These are phyloP conservation scores for Lophiostoma macrostomum DNA, from an alignment of 495 filamentous ascomycete species.

Conservation along the genomic window DNA sequence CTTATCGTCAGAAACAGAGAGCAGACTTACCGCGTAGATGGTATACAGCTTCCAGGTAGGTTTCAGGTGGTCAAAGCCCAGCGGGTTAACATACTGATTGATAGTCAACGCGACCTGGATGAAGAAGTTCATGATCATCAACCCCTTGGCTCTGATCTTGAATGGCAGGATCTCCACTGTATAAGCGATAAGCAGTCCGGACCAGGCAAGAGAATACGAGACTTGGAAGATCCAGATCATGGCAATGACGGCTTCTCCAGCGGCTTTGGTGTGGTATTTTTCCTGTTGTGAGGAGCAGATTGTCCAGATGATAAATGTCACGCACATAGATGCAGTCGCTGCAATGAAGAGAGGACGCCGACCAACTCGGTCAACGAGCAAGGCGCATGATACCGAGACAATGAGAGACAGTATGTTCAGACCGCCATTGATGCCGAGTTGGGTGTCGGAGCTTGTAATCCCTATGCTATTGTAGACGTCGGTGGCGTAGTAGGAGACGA, in stretches of 20 bases:
- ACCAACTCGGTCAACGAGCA: conserved; percentile 31
- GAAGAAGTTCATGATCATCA: conserved; percentile 62
- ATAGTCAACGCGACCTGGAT: conserved; percentile 55
- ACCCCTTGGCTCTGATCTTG: conserved; percentile 66
- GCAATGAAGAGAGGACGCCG: conserved; percentile 32
- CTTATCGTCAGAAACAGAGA: conserved; percentile 10
- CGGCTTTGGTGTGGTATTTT: conserved; percentile 19
- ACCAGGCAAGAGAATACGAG: conserved; percentile 35
- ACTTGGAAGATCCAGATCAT: conserved; percentile 39
- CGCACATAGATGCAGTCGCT: conserved; percentile 24
- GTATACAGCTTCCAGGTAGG: conserved; percentile 38
- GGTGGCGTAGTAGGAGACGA: conserved; percentile 33
- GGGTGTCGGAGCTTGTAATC: conserved; percentile 31
- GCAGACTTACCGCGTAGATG: conserved; percentile 34
- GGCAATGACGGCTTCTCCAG: conserved; percentile 30
- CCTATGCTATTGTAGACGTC: conserved; percentile 37
- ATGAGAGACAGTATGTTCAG: conserved; percentile 29
- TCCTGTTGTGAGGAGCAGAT: conserved; percentile 33
- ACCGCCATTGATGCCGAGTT: conserved; percentile 31
- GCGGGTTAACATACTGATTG: conserved; percentile 49
- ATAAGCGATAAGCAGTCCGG: conserved; percentile 56
- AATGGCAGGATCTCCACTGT: conserved; percentile 65
- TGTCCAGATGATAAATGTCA: conserved; percentile 35
- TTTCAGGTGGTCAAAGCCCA: conserved; percentile 32
- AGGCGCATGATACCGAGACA: conserved; percentile 28